Percentiles rank a stretch among this genome's conserved stretches.
These are phyloP conservation scores for Priceomyces medius DNA, from an alignment of 805 yeast genomes.

Conservation along the genomic window DNA sequence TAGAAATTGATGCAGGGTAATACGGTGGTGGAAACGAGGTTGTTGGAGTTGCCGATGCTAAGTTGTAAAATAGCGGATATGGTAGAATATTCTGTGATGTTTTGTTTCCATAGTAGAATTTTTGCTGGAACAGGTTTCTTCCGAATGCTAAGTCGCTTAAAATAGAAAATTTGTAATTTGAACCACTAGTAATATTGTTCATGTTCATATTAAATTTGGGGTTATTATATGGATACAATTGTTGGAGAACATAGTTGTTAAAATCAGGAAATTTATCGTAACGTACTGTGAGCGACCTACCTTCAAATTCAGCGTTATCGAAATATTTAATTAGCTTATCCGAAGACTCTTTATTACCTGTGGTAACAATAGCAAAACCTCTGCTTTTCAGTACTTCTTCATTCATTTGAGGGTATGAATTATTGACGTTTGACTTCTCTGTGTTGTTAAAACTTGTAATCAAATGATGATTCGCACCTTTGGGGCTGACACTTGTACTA, in stretches of 20 bases:
- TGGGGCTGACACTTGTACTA: not conserved
- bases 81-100: constrained; percentile 4
- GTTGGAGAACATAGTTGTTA: constrained; percentile 29
- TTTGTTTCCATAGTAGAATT: constrained; percentile 26
- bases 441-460: not conserved
- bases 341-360: constrained; percentile 47
- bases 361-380: constrained; percentile 67
- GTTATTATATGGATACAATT: constrained; percentile 14
- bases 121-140: constrained; percentile 30
- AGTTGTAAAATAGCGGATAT: constrained; percentile 12
- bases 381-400: constrained; percentile 23
- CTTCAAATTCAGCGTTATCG: constrained; percentile 55
- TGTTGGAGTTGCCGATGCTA: not conserved
- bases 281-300: constrained; percentile 59
- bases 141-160: constrained; percentile 30
- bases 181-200: not conserved
- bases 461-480: constrained; percentile 9
- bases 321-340: constrained; percentile 47
- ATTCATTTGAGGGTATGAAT: not conserved
- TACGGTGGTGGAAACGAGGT: not conserved
- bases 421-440: not conserved
- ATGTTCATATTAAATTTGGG: not conserved
- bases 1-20: not conserved
- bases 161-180: constrained; percentile 8
- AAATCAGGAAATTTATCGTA: constrained; percentile 54